Evolutionary conservation across 1,139 yeast species (phyloP), one percentile per base, ranked within the genome.

Genomic region (Pneumocystis carinii): DNA sequence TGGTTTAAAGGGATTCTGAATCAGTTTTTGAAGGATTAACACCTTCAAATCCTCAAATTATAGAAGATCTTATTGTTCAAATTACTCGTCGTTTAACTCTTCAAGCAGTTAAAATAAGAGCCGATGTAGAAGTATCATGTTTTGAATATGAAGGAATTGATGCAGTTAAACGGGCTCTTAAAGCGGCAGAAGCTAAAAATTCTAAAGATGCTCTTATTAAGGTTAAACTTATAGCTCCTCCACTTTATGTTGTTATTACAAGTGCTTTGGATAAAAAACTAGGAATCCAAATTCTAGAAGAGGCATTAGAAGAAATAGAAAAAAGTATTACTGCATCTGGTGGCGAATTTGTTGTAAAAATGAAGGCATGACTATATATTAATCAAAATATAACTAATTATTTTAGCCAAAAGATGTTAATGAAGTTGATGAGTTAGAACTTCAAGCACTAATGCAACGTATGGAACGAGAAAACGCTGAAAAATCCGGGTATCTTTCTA

Each of bases 111-210:
- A 94, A 92, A 78, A 87, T 94, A 73, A 87, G 98, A 76, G 96
- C 98, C 36, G 98, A 92, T 75, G 87, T 92, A 64, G 97, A 92
- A 75, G 97, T 92, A 57, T 90, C 97, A 42, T 92, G 98, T 75
- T 92, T 90, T 78, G 83, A 94, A 69, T 92, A 92, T 76, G 97
- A 92, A 75, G 99, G 99, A 75, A 90, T 92, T 70, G 96, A 90
- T 74, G 98, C 98, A 68, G 90, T 92, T 73, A 90, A 90, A 77
- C 81, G 80, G 67, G 96, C 98, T 39, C 81, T 92, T 70, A 79
- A 81, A 69, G 86, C 90, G 35, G 98, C 96, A 63, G 98, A 92
- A 78, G 82, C 80, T 35, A 77, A 87, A 65, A 83, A 94, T 67
- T 87, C 90, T 60, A 96, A 89, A 72, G 85, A 84, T 67, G 85